Base-by-base conservation (phyloP, 2,329 filamentous ascomycete genomes). In the Ceratocystis papillata region DNA sequence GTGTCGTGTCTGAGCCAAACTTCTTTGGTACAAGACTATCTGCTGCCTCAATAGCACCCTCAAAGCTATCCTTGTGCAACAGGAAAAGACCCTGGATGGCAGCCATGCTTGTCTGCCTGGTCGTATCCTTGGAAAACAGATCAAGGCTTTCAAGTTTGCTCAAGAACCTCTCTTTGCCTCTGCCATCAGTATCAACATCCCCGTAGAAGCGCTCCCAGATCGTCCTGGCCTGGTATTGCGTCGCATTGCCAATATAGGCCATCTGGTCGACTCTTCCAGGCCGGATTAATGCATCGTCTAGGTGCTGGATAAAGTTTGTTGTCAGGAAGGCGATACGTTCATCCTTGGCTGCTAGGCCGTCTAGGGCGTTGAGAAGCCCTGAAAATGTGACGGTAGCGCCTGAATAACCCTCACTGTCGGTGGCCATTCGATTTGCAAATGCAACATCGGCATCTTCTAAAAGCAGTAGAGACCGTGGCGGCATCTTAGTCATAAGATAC, bases 121-220 rank as follows among this genome's bases (percentile, higher is more conserved):
- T 75, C 3, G 77, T 79, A 30, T 64, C 67, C 2, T 82, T 79
- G 20, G 84, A 82, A 64, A 95, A 83, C 30, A 96, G 75, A 0
- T 87, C 87, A 17, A 94, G 78, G 62, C 86, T 80, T 57, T 85
- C 81, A 12, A 96, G 81, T 68, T 83, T 84, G 25, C 79, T 73
- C 69, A 97, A 76, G 77, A 99, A 97, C 20, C 81, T 78, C 71
- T 81, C 77, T 71, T 85, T 85, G 22, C 85, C 82, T 5, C 77
- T 75, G 17, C 86, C 85, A 65, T 85, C 81, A 0, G 72, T 70
- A 72, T 96, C 92, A 28, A 90, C 78, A 44, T 95, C 89, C 3
- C 88, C 88, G 73, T 97, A 99, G 77, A 97, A 99, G 22, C 94
- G 85, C 74, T 95, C 88, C 91, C 93, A 99, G 77, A 99, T 88